Percentiles rank a stretch among this genome's conserved stretches.
Conservation (phyloP, 768 basidiomycete species). For the Suillus lakei region DNA sequence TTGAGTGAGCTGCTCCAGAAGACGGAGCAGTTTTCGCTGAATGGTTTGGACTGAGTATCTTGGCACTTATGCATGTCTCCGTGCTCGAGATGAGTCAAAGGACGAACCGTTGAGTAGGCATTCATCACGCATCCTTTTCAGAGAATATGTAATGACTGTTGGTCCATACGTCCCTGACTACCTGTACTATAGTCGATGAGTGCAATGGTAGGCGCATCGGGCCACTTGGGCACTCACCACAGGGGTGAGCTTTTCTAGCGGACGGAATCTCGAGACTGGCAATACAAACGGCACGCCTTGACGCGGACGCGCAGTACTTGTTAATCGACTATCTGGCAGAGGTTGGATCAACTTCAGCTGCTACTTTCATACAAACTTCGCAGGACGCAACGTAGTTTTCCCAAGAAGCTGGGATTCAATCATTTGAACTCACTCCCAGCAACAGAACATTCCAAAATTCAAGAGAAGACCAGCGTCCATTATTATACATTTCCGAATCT, state of each 20-base stretch:
- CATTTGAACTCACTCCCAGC: not conserved
- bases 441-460: not conserved
- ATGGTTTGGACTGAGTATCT: constrained; percentile 30
- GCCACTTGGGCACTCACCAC: not conserved
- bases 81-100: not conserved
- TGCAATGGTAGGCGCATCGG: not conserved
- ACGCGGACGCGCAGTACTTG: not conserved
- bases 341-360: not conserved
- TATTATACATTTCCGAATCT: not conserved
- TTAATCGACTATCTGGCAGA: not conserved
- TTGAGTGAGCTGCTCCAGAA: constrained; percentile 20
- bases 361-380: not conserved
- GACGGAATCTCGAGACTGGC: not conserved
- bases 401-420: not conserved
- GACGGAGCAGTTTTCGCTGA: constrained; percentile 25
- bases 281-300: not conserved
- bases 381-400: not conserved
- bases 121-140: not conserved
- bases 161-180: not conserved
- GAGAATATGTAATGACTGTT: not conserved
- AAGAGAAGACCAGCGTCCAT: not conserved
- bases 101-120: not conserved
- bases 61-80: not conserved
- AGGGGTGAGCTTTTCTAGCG: not conserved
- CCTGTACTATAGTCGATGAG: not conserved